A percentile compares a stretch with the other conserved stretches of the same genome.
phyloP scores from a whole-genome alignment of 2,329 filamentous ascomycete species.

The Diaporthe sp. region DNA sequence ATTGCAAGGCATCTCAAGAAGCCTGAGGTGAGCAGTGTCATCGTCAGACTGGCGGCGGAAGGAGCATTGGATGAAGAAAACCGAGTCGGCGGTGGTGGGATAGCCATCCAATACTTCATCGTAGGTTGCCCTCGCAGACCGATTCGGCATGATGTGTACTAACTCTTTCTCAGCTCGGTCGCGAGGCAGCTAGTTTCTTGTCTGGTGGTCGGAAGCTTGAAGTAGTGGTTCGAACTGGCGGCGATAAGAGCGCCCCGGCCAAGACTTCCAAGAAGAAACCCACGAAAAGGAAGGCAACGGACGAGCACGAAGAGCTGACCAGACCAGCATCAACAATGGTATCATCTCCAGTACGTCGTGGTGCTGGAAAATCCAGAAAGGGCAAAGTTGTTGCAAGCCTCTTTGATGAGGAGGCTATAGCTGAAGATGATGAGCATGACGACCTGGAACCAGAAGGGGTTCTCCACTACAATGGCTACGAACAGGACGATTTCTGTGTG shows the following conservation, averaged over 20 bases:
- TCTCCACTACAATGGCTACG: conserved; percentile 60
- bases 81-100: conserved; percentile 62
- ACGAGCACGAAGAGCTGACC: conserved; percentile 45
- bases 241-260: conserved; percentile 50
- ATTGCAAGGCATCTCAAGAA: conserved; percentile 78
- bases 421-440: conserved; percentile 55
- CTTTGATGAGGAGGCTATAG: conserved; percentile 44
- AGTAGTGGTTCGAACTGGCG: conserved; percentile 55
- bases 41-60: conserved; percentile 81
- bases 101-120: conserved; percentile 81
- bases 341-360: conserved; percentile 64
- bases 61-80: conserved; percentile 81
- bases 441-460: conserved; percentile 53
- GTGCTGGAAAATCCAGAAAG: conserved; percentile 50
- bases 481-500: conserved; percentile 57
- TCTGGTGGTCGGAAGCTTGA: conserved; percentile 59
- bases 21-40: conserved; percentile 86
- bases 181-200: conserved; percentile 54
- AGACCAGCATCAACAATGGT: conserved; percentile 60
- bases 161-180: conserved; percentile 25
- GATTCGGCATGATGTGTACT: background rate
- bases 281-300: conserved; percentile 46
- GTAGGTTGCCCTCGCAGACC: conserved; percentile 61
- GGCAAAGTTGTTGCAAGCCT: conserved; percentile 48
- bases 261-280: conserved; percentile 53